phyloP scores from a whole-genome alignment of 441 rosid species.

The Cnidoscolus chayamansa region DNA sequence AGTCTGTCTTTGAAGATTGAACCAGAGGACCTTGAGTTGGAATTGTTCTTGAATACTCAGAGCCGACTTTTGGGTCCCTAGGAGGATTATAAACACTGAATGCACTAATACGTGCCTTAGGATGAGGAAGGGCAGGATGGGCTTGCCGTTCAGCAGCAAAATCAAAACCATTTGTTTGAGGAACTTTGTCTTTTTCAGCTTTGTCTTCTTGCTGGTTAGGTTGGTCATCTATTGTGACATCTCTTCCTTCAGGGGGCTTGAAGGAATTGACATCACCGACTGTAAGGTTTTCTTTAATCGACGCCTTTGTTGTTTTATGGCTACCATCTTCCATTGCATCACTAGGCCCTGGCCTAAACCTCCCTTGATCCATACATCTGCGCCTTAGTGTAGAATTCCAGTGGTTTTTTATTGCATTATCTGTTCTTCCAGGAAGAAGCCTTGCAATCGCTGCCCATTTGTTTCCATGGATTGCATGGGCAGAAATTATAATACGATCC shows the following conservation, averaged over 20 bases:
- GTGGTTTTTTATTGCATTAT: slow-evolving; percentile 91
- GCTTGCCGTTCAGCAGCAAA: slow-evolving; percentile 21
- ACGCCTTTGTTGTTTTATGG: slow-evolving; percentile 44
- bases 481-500: slow-evolving; percentile 65
- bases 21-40: slow-evolving; percentile 52
- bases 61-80: slow-evolving; percentile 27
- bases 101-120: slow-evolving; percentile 65
- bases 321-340: slow-evolving; percentile 35
- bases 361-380: slow-evolving; percentile 40
- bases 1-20: slow-evolving; percentile 49
- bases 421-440: slow-evolving; percentile 83
- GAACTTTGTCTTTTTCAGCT: slow-evolving; percentile 16
- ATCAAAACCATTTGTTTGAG: slow-evolving; percentile 21
- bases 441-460: slow-evolving; percentile 94
- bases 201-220: slow-evolving; percentile 32
- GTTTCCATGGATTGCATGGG: slow-evolving; percentile 80
- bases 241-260: slow-evolving; percentile 35
- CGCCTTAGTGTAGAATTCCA: slow-evolving; percentile 97
- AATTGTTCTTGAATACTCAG: slow-evolving; percentile 32
- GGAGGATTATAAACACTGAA: slow-evolving; percentile 57
- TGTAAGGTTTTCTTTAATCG: slow-evolving; percentile 47
- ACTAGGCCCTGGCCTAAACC: slow-evolving; percentile 25
- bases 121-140: slow-evolving; percentile 40
- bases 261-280: slow-evolving; percentile 39
- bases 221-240: slow-evolving; percentile 36